phyloP scores from a whole-genome alignment of 1,284 basidiomycete genomes.

The Ustilago nuda region DNA sequence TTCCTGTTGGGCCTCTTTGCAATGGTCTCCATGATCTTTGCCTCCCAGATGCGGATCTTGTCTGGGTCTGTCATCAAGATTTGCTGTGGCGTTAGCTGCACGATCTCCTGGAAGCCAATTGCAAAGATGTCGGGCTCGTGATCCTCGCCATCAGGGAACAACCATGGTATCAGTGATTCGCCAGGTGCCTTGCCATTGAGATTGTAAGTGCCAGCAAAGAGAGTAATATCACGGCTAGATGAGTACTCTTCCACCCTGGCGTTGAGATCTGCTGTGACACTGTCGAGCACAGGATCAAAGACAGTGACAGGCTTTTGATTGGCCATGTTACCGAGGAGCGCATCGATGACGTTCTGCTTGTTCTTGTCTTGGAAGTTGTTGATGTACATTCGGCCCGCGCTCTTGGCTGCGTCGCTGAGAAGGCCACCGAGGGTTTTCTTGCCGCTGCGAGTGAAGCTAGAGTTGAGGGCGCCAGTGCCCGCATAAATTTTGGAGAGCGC shows the following conservation, averaged over 20 bases:
- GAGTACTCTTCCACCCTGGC: constrained; percentile 83
- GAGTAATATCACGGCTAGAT: constrained; percentile 76
- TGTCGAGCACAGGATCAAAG: constrained; percentile 92
- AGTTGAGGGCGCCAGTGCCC: constrained; percentile 95
- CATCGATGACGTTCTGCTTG: constrained; percentile 94
- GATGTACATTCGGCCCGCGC: constrained; percentile 81
- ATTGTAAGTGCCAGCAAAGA: constrained; percentile 96
- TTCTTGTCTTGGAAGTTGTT: constrained; percentile 97
- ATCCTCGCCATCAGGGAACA: constrained; percentile 76
- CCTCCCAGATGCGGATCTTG: constrained; percentile 82
- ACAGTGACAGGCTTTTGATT: constrained; percentile 88
- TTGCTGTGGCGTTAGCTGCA: constrained; percentile 94
- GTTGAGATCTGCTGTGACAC: constrained; percentile 75
- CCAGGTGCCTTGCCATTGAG: constrained; percentile 85
- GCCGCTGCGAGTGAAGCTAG: constrained; percentile 91
- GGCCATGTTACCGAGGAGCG: constrained; percentile 91
- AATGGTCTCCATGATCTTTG: constrained; percentile 82
- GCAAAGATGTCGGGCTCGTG: constrained; percentile 69
- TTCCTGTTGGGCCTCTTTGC: constrained; percentile 77
- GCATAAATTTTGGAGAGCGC: constrained; percentile 82
- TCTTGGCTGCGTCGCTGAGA: constrained; percentile 95
- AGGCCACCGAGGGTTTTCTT: constrained; percentile 78
- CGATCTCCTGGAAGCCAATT: constrained; percentile 93
- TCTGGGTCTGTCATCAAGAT: constrained; percentile 93
- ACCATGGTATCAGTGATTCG: constrained; percentile 88